Conservation (phyloP, 2,329 filamentous ascomycete genomes). For the Xylariomycetidae sp. region DNA sequence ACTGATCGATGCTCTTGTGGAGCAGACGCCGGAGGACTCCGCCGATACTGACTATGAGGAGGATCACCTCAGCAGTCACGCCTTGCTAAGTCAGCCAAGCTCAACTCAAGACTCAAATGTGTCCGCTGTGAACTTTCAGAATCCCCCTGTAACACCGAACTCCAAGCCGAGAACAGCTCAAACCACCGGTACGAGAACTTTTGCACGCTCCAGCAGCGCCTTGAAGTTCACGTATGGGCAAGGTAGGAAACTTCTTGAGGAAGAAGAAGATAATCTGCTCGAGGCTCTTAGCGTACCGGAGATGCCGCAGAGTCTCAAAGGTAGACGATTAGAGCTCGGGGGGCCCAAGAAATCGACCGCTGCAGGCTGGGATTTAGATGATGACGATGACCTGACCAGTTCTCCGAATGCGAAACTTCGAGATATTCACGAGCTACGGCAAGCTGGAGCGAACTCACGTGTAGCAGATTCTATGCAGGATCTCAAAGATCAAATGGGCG, state of each 20-base stretch:
- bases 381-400: conserved; percentile 40
- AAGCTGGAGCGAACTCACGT: conserved; percentile 62
- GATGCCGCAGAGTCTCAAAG: conserved; percentile 18
- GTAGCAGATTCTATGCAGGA: conserved; percentile 64
- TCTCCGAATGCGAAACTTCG: conserved; percentile 48
- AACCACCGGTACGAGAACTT: conserved; percentile 18
- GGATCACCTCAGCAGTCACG: conserved; percentile 9
- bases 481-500: conserved; percentile 55
- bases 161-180: conserved; percentile 14
- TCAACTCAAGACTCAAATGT: conserved; percentile 16
- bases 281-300: conserved; percentile 23
- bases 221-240: conserved; percentile 29
- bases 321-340: conserved; percentile 26
- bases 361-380: conserved; percentile 22
- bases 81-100: conserved; percentile 12
- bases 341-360: conserved; percentile 18
- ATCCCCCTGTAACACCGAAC: conserved; percentile 18
- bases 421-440: conserved; percentile 61
- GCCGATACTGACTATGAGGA: too few species aligned
- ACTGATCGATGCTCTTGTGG: conserved; percentile 24
- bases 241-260: conserved; percentile 24
- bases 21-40: conserved; percentile 20
- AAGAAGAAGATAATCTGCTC: conserved; percentile 27
- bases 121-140: conserved; percentile 16
- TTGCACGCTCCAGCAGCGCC: conserved; percentile 24